phyloP scores from a whole-genome alignment of 129 eudicot genomes.

The Erigeron canadensis region DNA sequence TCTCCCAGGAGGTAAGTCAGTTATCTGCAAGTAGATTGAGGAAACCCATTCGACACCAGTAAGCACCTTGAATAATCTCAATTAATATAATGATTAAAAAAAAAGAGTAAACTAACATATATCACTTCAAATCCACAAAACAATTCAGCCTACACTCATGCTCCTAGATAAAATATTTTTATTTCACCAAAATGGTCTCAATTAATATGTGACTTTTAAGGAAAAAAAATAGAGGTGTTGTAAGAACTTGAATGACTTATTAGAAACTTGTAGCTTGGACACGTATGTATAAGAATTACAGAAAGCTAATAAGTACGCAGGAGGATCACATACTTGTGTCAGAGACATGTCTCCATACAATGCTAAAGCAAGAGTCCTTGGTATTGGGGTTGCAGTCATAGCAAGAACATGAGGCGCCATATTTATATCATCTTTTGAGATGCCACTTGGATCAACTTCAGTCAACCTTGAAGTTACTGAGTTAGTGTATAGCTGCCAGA shows the following conservation, averaged over 20 bases:
- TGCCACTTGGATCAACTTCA: constrained; percentile 37
- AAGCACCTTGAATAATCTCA: constrained; percentile 6
- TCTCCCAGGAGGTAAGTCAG: constrained; percentile 97
- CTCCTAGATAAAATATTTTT: background rate
- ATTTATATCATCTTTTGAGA: constrained; percentile 38
- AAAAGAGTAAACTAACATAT: background rate
- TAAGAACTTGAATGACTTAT: background rate
- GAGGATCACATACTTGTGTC: constrained; percentile 69
- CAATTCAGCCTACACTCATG: constrained; percentile 8
- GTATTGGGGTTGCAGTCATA: constrained; percentile 98
- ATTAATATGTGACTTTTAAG: background rate
- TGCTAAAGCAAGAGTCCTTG: constrained; percentile 95
- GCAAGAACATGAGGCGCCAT: constrained; percentile 99
- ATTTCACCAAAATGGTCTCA: constrained; percentile 5
- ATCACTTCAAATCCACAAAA: constrained; percentile 9
- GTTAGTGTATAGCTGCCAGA: constrained; percentile 61
- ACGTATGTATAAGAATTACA: constrained; percentile 2
- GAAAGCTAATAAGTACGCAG: constrained; percentile 19
- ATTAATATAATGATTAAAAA: background rate
- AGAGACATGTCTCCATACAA: constrained; percentile 95
- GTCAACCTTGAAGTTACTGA: constrained; percentile 46
- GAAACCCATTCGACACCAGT: constrained; percentile 5
- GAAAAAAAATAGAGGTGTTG: background rate
- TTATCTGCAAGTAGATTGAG: constrained; percentile 56
- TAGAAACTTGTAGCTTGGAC: constrained; percentile 1